A percentile compares a stretch with the other conserved stretches of the same genome.
Conservation (phyloP, 2,329 filamentous ascomycete species). For the Fusarium oxysporum region DNA sequence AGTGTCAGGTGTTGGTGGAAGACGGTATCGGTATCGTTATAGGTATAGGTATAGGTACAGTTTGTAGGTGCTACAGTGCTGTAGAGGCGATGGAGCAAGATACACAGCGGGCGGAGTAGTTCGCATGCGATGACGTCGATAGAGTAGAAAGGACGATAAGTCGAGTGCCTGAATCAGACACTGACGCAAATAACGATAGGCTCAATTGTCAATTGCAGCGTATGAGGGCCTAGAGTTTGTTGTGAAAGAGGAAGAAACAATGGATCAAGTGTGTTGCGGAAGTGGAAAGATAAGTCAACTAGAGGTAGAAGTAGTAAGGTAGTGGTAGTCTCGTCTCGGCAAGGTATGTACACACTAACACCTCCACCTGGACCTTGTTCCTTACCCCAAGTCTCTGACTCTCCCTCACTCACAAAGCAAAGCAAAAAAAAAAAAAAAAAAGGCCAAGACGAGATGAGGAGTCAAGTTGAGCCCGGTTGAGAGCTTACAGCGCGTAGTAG, state of each 20-base stretch:
- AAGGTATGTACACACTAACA: slow-evolving; percentile 12
- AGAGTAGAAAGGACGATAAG: neutral
- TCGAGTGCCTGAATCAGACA: slow-evolving; percentile 12
- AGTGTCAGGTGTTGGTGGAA: slow-evolving; percentile 28
- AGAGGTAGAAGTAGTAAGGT: neutral
- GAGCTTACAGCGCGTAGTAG: slow-evolving; percentile 17
- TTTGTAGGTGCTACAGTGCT: slow-evolving; percentile 5
- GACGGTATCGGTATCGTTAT: slow-evolving; percentile 18
- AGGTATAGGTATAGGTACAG: slow-evolving; percentile 7
- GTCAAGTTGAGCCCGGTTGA: slow-evolving; percentile 25
- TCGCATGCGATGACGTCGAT: slow-evolving; percentile 38
- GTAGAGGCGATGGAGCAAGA: neutral
- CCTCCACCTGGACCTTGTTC: slow-evolving; percentile 25
- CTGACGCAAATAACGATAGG: slow-evolving; percentile 8
- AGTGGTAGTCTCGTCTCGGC: neutral
- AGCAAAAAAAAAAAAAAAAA: neutral
- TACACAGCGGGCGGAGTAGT: slow-evolving; percentile 14
- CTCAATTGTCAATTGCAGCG: slow-evolving; percentile 20
- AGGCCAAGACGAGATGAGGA: slow-evolving; percentile 4
- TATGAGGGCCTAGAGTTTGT: slow-evolving; percentile 28
- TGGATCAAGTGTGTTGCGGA: slow-evolving; percentile 25
- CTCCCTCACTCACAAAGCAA: neutral
- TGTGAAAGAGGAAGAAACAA: slow-evolving; percentile 33
- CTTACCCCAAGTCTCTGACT: slow-evolving; percentile 12
- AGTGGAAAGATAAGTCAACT: slow-evolving; percentile 15